phyloP scores from a whole-genome alignment of 2,329 filamentous ascomycete species.

The Macrophomina tecta region DNA sequence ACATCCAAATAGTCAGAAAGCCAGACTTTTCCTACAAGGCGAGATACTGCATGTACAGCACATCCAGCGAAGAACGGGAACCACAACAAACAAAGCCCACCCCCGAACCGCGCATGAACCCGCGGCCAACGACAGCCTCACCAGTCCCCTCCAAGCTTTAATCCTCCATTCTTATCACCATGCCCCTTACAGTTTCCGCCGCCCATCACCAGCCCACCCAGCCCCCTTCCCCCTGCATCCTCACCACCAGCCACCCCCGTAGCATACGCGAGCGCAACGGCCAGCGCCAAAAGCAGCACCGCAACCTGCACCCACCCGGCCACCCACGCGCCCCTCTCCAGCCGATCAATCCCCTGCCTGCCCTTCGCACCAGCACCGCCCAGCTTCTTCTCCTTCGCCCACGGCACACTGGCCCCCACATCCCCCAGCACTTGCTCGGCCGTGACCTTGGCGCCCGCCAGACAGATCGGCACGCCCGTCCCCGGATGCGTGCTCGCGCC shows the following conservation, averaged over 20 bases:
- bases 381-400: constrained; percentile 37
- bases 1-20: too few species aligned
- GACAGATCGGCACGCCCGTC: constrained; percentile 75
- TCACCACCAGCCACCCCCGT: constrained; percentile 8
- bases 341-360: constrained; percentile 30
- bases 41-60: too few species aligned
- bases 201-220: constrained; percentile 17
- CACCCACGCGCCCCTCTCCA: constrained; percentile 30
- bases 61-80: too few species aligned
- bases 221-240: constrained; percentile 27
- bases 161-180: not conserved
- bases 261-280: constrained; percentile 28
- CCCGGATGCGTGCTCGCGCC: constrained; percentile 78
- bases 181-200: not conserved
- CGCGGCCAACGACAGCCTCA: not conserved
- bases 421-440: constrained; percentile 58
- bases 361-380: not conserved
- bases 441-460: constrained; percentile 71
- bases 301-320: constrained; percentile 33
- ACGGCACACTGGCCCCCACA: constrained; percentile 48
- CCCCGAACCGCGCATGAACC: not conserved
- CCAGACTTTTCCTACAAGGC: too few species aligned
- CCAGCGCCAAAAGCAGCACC: constrained; percentile 12
- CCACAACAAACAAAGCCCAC: not conserved
- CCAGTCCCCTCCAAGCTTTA: constrained; percentile 16